Conservation (phyloP, 2,329 filamentous ascomycete species). For the Pseudogymnoascus sp. region DNA sequence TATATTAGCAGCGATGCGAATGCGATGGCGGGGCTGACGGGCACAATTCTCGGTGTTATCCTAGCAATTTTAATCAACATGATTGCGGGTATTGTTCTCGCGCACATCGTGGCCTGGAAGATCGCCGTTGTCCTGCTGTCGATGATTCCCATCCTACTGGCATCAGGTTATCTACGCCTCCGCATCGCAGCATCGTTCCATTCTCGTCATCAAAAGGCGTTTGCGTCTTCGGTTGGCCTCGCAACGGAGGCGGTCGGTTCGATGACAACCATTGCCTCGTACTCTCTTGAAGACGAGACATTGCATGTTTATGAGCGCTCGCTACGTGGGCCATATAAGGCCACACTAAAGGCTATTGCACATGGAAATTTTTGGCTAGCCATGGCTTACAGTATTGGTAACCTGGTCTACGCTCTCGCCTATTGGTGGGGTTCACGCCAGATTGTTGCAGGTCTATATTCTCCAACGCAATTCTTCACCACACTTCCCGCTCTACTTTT, state of each 20-base stretch:
- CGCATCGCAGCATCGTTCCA: constrained; percentile 56
- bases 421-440: constrained; percentile 76
- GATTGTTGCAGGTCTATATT: constrained; percentile 59
- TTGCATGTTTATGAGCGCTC: constrained; percentile 49
- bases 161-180: constrained; percentile 63
- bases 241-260: constrained; percentile 64
- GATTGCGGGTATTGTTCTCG: constrained; percentile 59
- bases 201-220: constrained; percentile 57
- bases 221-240: constrained; percentile 56
- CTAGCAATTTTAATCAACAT: constrained; percentile 65
- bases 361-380: constrained; percentile 56
- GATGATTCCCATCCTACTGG: constrained; percentile 61
- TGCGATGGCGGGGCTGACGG: constrained; percentile 61
- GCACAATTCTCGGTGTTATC: constrained; percentile 63
- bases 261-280: constrained; percentile 54
- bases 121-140: constrained; percentile 68
- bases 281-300: constrained; percentile 43
- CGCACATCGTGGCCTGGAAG: constrained; percentile 68
- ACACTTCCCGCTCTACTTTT: constrained; percentile 66
- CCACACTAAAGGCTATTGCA: constrained; percentile 44
- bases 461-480: constrained; percentile 66
- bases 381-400: constrained; percentile 46
- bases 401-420: constrained; percentile 66
- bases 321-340: constrained; percentile 45
- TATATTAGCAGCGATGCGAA: constrained; percentile 65